phyloP scores from a whole-genome alignment of 805 yeast species.

The Danielia oregonensis region DNA sequence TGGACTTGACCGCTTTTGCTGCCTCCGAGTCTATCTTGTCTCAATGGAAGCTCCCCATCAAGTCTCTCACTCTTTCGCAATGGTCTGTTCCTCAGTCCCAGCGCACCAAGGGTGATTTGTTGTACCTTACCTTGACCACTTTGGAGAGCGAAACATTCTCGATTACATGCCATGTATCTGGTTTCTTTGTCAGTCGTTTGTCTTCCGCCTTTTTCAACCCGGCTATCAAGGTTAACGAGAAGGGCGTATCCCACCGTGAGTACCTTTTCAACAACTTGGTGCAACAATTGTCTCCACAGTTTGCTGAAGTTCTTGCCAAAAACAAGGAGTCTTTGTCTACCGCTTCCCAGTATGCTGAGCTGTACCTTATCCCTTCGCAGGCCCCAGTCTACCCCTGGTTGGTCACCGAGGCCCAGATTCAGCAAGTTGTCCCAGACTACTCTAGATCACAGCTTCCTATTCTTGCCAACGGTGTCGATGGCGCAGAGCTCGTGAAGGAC shows the following conservation, averaged over 20 bases:
- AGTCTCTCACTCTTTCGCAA: conserved; percentile 55
- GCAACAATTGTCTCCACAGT: conserved; percentile 60
- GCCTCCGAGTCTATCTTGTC: conserved; percentile 25
- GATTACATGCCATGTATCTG: conserved; percentile 74
- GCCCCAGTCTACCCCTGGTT: conserved; percentile 77
- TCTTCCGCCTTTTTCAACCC: conserved; percentile 72
- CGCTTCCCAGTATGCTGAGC: conserved; percentile 44
- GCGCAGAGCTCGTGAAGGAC: conserved; percentile 59
- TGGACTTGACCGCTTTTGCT: conserved; percentile 21
- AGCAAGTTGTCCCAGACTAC: conserved; percentile 45
- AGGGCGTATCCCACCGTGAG: conserved; percentile 30
- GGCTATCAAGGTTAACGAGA: conserved; percentile 40
- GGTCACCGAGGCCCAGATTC: conserved; percentile 27
- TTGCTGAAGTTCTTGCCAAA: conserved; percentile 47
- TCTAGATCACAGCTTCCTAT: conserved; percentile 56
- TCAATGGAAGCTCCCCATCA: conserved; percentile 48
- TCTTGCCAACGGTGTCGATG: conserved; percentile 55
- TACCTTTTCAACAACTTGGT: conserved; percentile 62
- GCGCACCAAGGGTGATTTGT: conserved; percentile 68
- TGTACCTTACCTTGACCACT: conserved; percentile 72
- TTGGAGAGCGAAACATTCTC: conserved; percentile 77
- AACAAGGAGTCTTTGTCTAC: conserved; percentile 46
- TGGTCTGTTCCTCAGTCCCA: conserved; percentile 77
- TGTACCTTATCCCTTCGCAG: conserved; percentile 60
- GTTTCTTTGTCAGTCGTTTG: conserved; percentile 74